phyloP scores from a whole-genome alignment of 192 early-diverging fungal genomes.

The Mortierella antarctica region DNA sequence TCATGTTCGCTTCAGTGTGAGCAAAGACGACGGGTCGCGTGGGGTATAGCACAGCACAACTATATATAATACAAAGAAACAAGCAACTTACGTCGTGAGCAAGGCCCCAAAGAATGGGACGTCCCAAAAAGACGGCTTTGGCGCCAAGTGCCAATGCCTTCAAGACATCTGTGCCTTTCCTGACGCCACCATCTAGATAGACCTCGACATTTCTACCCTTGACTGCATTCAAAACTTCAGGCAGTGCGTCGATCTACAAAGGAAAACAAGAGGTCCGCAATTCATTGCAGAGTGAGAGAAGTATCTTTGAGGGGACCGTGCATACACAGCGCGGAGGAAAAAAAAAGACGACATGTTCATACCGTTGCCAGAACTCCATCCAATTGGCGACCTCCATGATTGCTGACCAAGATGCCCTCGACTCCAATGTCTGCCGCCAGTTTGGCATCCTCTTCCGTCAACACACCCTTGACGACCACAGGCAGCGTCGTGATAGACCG shows the following conservation, averaged over 20 bases:
- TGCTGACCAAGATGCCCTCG: conserved; percentile 90
- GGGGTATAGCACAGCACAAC: conserved; percentile 69
- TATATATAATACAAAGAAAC: not conserved
- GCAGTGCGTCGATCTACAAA: conserved; percentile 75
- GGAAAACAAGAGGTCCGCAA: not conserved
- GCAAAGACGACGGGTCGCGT: conserved; percentile 9
- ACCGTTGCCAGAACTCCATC: conserved; percentile 78
- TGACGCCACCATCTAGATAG: conserved; percentile 94
- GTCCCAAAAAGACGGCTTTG: conserved; percentile 87
- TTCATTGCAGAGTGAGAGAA: not conserved
- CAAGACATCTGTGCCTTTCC: conserved; percentile 92
- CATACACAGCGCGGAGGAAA: not conserved
- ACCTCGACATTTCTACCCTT: conserved; percentile 79
- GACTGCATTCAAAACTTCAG: conserved; percentile 86
- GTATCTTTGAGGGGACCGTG: too few species aligned
- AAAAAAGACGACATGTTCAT: not conserved
- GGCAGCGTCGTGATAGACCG: conserved; percentile 85
- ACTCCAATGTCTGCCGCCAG: conserved; percentile 83
- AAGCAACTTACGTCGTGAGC: conserved; percentile 48
- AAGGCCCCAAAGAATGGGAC: conserved; percentile 68
- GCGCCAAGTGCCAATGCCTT: conserved; percentile 98
- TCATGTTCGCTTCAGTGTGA: not conserved
- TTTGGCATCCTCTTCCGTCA: conserved; percentile 90
- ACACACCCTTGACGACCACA: conserved; percentile 93
- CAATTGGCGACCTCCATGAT: conserved; percentile 97